Base-by-base conservation (phyloP, 805 yeast genomes). In the Metschnikowia matae region DNA sequence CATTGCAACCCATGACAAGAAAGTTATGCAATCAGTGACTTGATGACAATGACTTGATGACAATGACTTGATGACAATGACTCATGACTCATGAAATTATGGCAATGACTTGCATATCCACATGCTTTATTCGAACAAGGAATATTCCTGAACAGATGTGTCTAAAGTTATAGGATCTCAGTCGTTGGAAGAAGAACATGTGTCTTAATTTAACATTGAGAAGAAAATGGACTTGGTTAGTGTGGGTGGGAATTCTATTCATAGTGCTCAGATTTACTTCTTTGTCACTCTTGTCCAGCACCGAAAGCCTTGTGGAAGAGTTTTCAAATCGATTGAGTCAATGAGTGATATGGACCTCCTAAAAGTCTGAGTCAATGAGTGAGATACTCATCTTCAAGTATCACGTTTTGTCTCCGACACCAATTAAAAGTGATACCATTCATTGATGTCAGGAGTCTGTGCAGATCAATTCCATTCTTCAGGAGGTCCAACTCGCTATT, bases 381-480 rank as follows among this genome's bases (percentile, higher is more conserved):
- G 64, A 52, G 17, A 62, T 54, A 1, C 69, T 62, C 48, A 60
- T 57, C 49, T 55, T 21, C 61, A 58, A 68, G 53, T 79, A 70
- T 56, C 63, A 83, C 15, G 55, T 79, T 47, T 57, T 63, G 1
- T 67, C 77, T 50, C 83, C 83, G 3, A 69, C 77, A 50, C 83
- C 83, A 3, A 69, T 81, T 17, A 72, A 74, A 15, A 63, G 71
- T 37, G 74, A 74, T 21, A 69, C 66, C 14, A 69, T 79, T 33
- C 74, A 68, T 48, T 18, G 3, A 75, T 76, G 26, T 83, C 86
- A 0, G 79, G 79, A 51, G 61, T 72, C 54, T 82, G 87, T 57
- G 60, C 82, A 42, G 75, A 78, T 21, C 83, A 79, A 54, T 82
- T 82, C 62, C 77, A 76, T 41, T 82, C 31, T 57, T 79, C 39